A percentile compares a stretch with the other conserved stretches of the same genome.
Evolutionary conservation across 495 filamentous ascomycete species (phyloP).

Genomic region (Neurospora sp.): DNA sequence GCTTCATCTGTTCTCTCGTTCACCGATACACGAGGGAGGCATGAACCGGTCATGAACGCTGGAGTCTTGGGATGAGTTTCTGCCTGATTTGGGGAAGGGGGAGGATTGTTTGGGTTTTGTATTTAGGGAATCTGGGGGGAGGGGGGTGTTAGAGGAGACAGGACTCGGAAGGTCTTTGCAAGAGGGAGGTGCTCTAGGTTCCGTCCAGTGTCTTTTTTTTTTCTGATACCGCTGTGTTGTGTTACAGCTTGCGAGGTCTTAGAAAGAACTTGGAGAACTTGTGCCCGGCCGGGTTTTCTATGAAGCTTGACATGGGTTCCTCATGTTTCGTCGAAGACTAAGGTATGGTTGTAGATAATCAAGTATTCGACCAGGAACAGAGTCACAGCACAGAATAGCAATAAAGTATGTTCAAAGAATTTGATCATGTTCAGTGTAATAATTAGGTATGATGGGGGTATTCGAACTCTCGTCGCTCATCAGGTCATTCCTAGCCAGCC

Average conservation of each 20-base stretch:
- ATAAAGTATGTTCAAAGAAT: not conserved
- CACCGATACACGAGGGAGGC: too few species aligned
- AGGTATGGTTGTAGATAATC: not conserved
- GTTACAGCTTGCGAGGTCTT: not conserved
- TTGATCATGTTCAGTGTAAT: not conserved
- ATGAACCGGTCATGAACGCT: too few species aligned
- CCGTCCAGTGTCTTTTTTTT: too few species aligned
- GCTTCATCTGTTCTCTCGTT: too few species aligned
- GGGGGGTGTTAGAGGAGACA: too few species aligned
- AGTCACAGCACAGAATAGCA: not conserved
- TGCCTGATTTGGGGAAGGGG: too few species aligned
- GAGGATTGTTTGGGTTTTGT: too few species aligned
- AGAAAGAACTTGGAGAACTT: not conserved
- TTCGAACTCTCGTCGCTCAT: not conserved
- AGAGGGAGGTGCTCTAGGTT: too few species aligned
- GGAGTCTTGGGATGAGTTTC: too few species aligned
- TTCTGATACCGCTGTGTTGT: too few species aligned
- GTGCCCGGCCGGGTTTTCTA: not conserved
- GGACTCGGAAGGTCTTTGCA: too few species aligned
- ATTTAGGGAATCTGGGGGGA: too few species aligned
- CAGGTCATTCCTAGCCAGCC: not conserved
- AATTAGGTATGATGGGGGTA: not conserved
- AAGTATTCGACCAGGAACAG: not conserved
- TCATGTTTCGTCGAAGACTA: not conserved
- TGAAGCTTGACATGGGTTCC: not conserved